phyloP scores from a whole-genome alignment of 164 flowering plant genomes.

The Amborella trichopoda region DNA sequence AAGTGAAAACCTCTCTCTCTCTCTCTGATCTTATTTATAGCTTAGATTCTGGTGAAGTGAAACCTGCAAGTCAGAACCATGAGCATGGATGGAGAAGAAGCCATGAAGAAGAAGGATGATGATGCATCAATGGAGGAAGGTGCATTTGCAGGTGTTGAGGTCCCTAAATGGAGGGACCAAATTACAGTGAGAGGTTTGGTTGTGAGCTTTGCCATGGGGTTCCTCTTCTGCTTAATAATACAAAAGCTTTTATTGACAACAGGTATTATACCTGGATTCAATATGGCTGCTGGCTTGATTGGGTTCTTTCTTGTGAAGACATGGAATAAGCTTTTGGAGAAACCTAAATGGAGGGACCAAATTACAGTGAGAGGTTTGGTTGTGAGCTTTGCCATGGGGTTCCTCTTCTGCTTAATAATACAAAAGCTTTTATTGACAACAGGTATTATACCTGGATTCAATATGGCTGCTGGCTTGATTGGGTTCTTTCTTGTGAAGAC shows the following conservation, averaged over 20 bases:
- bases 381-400: constrained; percentile 27
- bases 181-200: constrained; percentile 35
- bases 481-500: constrained; percentile 42
- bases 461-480: constrained; percentile 56
- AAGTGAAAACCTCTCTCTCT: too few species aligned
- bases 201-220: constrained; percentile 12
- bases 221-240: constrained; percentile 16
- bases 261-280: constrained; percentile 56
- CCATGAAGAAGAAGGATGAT: too few species aligned
- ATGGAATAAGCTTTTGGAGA: constrained; percentile 9
- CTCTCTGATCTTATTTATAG: too few species aligned
- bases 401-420: constrained; percentile 44
- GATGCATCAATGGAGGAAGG: too few species aligned
- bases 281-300: constrained; percentile 56
- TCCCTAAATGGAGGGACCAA: constrained; percentile 44
- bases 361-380: constrained; percentile 35
- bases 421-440: constrained; percentile 57
- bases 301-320: constrained; percentile 22
- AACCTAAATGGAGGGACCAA: constrained; percentile 29
- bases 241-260: constrained; percentile 57
- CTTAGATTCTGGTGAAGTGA: too few species aligned
- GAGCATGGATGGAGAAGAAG: too few species aligned
- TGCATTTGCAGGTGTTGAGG: too few species aligned
- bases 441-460: constrained; percentile 56
- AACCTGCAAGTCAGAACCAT: too few species aligned